Evolutionary conservation across 1,284 basidiomycete species (phyloP), one percentile per base, ranked within the genome.

Genomic region (Marasmius sp.): DNA sequence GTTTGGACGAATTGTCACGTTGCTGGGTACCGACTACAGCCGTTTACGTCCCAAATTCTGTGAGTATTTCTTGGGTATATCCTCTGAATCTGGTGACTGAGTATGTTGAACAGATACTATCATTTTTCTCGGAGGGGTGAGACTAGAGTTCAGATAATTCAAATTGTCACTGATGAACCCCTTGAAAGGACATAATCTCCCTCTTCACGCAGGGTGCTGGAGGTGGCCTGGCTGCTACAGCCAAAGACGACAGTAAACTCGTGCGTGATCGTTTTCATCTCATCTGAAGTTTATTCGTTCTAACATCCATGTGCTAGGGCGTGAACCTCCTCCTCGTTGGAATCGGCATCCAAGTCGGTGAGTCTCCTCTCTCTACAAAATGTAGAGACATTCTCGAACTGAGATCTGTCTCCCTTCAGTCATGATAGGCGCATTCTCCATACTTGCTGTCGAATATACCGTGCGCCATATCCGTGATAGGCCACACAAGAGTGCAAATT

Each of bases 181-280:
- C 27, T 6, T 8, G 38, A 45, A n/a, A 83, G 81, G 85, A 86
- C 67, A 69, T 85, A 14, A 65, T 83, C 36, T 79, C 83, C 0
- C 77, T 87, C 22, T 67, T 84, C 33, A 69, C 86, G 6, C 85
- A 87, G 70, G 83, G 77, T 16, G 71, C 79, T 10, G 86, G 85
- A 20, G 86, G 86, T 33, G 84, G 77, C 1, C 71, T 80, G 16
- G 85, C 85, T 3, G 75, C 83, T 0, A 59, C 57, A 1, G 72
- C 70, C 18, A 36, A 36, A 37, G 41, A 33, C 49, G n/a, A 16
- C 14, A 18, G 38, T 34, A 33, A 54, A 8, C 12, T 37, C 8
- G 52, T 54, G 50, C 20, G 20, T 36, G 16, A 8, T 27, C 18
- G 14, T n/a, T 38, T 16, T 36, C 12, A 12, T 14, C 1, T 37